A percentile compares a stretch with the other conserved stretches of the same genome.
Conservation (phyloP, 768 basidiomycete genomes). For the Lepiota brunneoincarnata region DNA sequence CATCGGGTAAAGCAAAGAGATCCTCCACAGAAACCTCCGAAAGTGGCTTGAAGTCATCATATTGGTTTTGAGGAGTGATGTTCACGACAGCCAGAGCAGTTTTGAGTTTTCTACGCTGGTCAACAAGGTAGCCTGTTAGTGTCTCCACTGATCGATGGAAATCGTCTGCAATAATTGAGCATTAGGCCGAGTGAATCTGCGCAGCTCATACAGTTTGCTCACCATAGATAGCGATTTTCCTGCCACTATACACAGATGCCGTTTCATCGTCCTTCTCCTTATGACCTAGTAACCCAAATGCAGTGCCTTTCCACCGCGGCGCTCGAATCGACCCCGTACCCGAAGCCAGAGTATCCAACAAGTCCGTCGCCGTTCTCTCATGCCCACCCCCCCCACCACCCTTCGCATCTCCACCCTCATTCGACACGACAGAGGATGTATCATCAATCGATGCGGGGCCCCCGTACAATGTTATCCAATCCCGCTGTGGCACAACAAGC, state of each 20-base stretch:
- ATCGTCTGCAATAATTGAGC: conserved; percentile 43
- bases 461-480: conserved; percentile 84
- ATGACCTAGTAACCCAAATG: conserved; percentile 45
- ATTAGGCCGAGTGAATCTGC: not conserved
- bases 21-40: conserved; percentile 73
- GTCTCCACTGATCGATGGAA: conserved; percentile 78
- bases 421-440: conserved; percentile 12
- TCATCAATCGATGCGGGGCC: conserved; percentile 47
- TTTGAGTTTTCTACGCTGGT: conserved; percentile 82
- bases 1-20: conserved; percentile 75
- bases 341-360: conserved; percentile 23
- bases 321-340: conserved; percentile 3
- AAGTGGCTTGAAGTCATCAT: conserved; percentile 65
- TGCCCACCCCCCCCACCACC: conserved; percentile 14
- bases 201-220: conserved; percentile 5
- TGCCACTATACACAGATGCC: conserved; percentile 42
- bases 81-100: conserved; percentile 71
- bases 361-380: conserved; percentile 26
- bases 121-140: conserved; percentile 83
- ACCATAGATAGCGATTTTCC: conserved; percentile 33
- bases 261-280: conserved; percentile 61
- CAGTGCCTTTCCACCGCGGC: conserved; percentile 44
- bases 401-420: conserved; percentile 18
- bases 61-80: conserved; percentile 64
- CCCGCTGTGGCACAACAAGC: conserved; percentile 61